phyloP scores from a whole-genome alignment of 139 green algal species.

The Micractinium conductrix region DNA sequence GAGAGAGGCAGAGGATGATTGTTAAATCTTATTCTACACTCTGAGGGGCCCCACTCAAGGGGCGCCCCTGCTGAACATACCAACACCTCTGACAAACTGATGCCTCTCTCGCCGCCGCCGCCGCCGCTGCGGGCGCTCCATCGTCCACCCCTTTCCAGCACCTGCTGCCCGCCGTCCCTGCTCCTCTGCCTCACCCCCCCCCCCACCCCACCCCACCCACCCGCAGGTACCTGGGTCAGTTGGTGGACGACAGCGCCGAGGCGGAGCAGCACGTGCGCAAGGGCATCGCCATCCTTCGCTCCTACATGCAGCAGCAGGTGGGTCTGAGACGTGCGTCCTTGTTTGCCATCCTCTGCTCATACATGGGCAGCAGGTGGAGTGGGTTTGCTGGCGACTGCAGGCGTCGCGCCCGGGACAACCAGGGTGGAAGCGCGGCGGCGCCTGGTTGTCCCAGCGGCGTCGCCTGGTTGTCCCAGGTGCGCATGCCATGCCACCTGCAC shows the following conservation, averaged over 20 bases:
- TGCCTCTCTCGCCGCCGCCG: neutral
- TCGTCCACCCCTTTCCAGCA: neutral
- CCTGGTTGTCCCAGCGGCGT: too few species aligned
- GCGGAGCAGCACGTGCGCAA: slow-evolving; percentile 37
- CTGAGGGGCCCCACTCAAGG: slow-evolving; percentile 7
- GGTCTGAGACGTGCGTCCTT: too few species aligned
- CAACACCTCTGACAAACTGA: slow-evolving; percentile 50
- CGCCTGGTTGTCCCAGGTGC: too few species aligned
- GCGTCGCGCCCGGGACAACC: too few species aligned
- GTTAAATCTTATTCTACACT: slow-evolving; percentile 31
- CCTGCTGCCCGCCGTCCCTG: neutral
- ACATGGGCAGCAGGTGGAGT: too few species aligned
- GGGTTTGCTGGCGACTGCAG: too few species aligned
- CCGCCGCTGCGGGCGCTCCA: neutral
- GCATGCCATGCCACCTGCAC: too few species aligned
- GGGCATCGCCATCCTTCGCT: slow-evolving; percentile 57
- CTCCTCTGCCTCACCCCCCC: neutral
- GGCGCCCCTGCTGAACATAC: slow-evolving; percentile 8
- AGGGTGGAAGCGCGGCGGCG: too few species aligned
- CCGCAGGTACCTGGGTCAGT: slow-evolving; percentile 80
- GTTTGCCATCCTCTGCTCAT: too few species aligned
- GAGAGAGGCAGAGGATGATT: slow-evolving; percentile 19
- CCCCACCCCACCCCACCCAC: neutral
- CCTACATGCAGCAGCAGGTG: slow-evolving; percentile 38
- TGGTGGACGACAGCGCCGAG: slow-evolving; percentile 58